These are phyloP conservation scores for Candida frijolesensis DNA, from an alignment of 1,139 yeast genomes.

Conservation along the genomic window DNA sequence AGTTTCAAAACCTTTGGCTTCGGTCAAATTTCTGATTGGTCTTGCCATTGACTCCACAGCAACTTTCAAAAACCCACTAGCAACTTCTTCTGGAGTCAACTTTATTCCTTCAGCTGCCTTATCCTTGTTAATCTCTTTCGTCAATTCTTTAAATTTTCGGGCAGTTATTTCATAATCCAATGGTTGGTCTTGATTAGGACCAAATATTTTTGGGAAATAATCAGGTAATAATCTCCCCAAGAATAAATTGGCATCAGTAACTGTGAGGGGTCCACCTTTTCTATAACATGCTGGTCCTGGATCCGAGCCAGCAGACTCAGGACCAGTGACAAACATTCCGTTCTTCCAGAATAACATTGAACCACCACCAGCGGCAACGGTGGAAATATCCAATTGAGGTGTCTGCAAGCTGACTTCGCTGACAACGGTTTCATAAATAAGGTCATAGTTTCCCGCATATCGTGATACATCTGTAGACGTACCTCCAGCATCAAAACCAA, in stretches of 20 bases:
- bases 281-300: conserved; percentile 52
- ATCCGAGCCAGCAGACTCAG: conserved; percentile 50
- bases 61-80: conserved; percentile 45
- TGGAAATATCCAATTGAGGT: conserved; percentile 48
- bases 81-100: conserved; percentile 43
- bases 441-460: conserved; percentile 41
- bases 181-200: conserved; percentile 43
- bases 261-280: conserved; percentile 50
- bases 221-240: conserved; percentile 45
- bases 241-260: conserved; percentile 48
- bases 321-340: conserved; percentile 51
- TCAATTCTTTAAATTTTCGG: conserved; percentile 32
- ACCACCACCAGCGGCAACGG: conserved; percentile 54
- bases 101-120: conserved; percentile 21
- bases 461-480: conserved; percentile 52
- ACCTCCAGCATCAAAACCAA: conserved; percentile 53
- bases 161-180: conserved; percentile 36
- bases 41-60: conserved; percentile 51
- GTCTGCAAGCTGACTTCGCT: conserved; percentile 47
- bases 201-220: conserved; percentile 45
- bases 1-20: conserved; percentile 45
- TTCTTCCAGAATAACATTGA: conserved; percentile 48
- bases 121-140: conserved; percentile 35
- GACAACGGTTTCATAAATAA: conserved; percentile 47
- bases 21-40: conserved; percentile 47